Evolutionary conservation across 306 rosid genomes (phyloP).

Genomic region (Trifolium dubium): DNA sequence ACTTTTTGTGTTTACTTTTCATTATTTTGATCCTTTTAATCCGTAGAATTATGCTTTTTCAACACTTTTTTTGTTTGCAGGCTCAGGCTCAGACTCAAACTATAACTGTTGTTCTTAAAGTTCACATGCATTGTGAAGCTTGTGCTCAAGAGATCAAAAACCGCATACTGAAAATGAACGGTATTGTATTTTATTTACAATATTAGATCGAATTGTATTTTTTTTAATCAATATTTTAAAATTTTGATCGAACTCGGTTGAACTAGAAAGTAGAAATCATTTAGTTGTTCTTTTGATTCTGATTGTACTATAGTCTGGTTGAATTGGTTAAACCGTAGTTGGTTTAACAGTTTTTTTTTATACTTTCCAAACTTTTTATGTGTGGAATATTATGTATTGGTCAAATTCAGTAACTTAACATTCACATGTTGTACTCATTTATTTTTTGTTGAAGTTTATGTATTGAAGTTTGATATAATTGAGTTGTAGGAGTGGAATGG

Average conservation of each 20-base stretch:
- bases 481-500: slow-evolving; percentile 72
- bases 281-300: too few relatives aligned
- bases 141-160: slow-evolving; percentile 80
- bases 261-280: too few relatives aligned
- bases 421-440: neutral
- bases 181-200: slow-evolving; percentile 34
- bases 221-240: neutral
- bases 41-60: neutral
- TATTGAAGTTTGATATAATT: slow-evolving; percentile 5
- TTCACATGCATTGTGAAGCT: slow-evolving; percentile 95
- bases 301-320: too few relatives aligned
- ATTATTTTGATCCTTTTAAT: neutral
- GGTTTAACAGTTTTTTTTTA: neutral
- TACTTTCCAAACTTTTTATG: neutral
- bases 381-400: neutral
- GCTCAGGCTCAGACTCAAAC: slow-evolving; percentile 38
- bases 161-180: slow-evolving; percentile 74
- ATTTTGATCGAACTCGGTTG: too few relatives aligned
- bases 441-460: neutral
- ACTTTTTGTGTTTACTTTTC: neutral
- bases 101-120: slow-evolving; percentile 59
- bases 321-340: too few relatives aligned
- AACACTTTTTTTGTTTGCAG: slow-evolving; percentile 34
- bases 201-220: neutral
- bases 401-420: neutral